These are phyloP conservation scores for Ogataea hybrid DNA, from an alignment of 1,139 yeast genomes.

Conservation along the genomic window DNA sequence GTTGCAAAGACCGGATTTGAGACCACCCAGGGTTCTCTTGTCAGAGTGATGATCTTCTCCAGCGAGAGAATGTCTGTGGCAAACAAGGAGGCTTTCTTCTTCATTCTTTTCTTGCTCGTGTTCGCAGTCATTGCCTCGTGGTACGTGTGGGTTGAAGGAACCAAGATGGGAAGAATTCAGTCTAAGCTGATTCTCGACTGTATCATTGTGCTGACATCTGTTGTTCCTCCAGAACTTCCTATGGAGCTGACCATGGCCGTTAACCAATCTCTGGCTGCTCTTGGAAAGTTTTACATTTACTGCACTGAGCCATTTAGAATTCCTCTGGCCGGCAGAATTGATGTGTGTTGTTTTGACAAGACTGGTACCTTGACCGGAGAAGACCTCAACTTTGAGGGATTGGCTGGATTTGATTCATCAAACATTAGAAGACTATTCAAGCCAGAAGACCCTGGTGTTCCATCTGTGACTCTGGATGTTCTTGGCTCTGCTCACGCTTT, in stretches of 20 bases:
- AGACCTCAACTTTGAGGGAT: constrained; percentile 93
- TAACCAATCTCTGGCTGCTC: constrained; percentile 82
- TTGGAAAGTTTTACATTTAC: constrained; percentile 83
- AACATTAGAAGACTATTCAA: constrained; percentile 57
- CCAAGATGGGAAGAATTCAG: constrained; percentile 91
- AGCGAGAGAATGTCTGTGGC: constrained; percentile 97
- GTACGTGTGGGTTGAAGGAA: constrained; percentile 99
- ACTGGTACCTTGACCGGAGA: constrained; percentile 99
- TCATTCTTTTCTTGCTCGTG: constrained; percentile 81
- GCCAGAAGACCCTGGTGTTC: constrained; percentile 51
- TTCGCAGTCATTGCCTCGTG: constrained; percentile 96
- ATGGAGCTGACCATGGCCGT: constrained; percentile 99
- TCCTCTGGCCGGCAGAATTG: constrained; percentile 97
- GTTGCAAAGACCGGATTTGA: constrained; percentile 96
- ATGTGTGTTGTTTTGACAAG: constrained; percentile 97
- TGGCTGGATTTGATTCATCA: constrained; percentile 71
- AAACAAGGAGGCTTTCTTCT: constrained; percentile 89
- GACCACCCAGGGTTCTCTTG: constrained; percentile 96
- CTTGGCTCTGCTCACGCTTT: constrained; percentile 97
- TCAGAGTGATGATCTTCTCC: constrained; percentile 96
- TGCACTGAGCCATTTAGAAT: constrained; percentile 99
- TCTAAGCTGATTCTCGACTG: constrained; percentile 93
- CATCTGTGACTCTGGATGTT: constrained; percentile 66
- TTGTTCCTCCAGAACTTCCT: constrained; percentile 98
- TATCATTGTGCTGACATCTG: constrained; percentile 92